Evolutionary conservation across 108 stramenopile species (phyloP), one percentile per base, ranked within the genome.

Genomic region (Conticribra weissflogii): DNA sequence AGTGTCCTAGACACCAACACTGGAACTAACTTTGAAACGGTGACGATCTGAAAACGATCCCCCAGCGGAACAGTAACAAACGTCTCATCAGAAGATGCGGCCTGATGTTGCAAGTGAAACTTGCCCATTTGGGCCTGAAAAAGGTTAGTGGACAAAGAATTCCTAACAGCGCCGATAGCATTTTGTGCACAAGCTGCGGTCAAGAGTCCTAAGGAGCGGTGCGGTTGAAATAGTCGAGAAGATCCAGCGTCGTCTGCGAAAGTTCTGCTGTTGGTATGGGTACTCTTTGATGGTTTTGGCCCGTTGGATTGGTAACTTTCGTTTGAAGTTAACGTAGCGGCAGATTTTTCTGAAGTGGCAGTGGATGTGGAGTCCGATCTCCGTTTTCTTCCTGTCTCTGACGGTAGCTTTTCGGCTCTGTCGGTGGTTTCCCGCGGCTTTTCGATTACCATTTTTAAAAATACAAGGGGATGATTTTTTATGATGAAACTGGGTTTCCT

Each of bases 1-100:
- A 91, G 74, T 14, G 78, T 69, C 54, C 89, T 81, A 47, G 85
- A 84, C 7, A 94, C 88, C 76, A 94, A 54, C 15, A 86, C 87
- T 14, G 89, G 89, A 24, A 86, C 85, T 32, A 94, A 63, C 45
- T 74, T 72, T 49, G 89, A 87, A 36, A 85, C 78, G 56, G 84
- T 83, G 50, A 88, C 19, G 32, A 91, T 84, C 50, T 89, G 89
- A 72, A 94, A 91, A 32, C 89, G 81, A 63, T 94, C 89, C 23
- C 86, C 86, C 62, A 91, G 73, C 17, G 89, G 81, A 15, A 88
- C 68, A 32, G 85, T 83, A 4, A 87, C 55, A 62, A 91, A 84
- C 9, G 90, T 71, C 2, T 61, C 74, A 28, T 71, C 73, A 12
- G 80, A 71, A 0, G 85, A 83, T 29, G 74, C 78, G 28, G 78